Conservation (phyloP, 495 filamentous ascomycete species). For the Neurospora discreta region DNA sequence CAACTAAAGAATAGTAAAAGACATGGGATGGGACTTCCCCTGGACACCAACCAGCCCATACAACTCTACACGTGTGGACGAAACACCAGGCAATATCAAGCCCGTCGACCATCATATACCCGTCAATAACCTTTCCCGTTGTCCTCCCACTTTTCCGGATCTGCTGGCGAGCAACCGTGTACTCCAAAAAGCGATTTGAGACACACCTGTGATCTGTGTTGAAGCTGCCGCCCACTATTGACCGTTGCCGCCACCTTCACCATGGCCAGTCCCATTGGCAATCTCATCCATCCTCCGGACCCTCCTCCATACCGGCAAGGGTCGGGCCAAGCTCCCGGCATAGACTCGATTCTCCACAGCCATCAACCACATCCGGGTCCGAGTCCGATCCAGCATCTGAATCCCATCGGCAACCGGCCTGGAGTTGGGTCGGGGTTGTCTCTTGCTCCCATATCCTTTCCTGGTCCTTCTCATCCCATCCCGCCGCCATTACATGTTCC, state of each 20-base stretch:
- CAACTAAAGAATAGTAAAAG: background rate
- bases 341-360: background rate
- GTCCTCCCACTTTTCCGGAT: background rate
- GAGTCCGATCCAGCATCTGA: background rate
- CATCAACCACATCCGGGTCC: conserved; percentile 4
- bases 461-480: background rate
- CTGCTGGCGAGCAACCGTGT: background rate
- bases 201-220: background rate
- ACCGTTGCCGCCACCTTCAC: background rate
- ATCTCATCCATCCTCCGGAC: conserved; percentile 14
- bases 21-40: background rate
- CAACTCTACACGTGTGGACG: background rate
- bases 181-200: background rate
- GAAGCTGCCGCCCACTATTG: background rate
- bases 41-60: background rate
- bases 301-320: background rate
- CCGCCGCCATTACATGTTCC: background rate
- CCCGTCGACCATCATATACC: background rate
- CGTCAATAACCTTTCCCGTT: background rate
- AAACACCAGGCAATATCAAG: background rate
- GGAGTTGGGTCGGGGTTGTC: background rate
- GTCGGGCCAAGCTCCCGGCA: background rate
- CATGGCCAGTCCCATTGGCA: conserved; percentile 20
- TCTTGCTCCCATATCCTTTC: background rate
- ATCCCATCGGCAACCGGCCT: background rate